These are phyloP conservation scores for Cyamopsis tetragonoloba DNA, from an alignment of 306 rosid species.

Conservation along the genomic window DNA sequence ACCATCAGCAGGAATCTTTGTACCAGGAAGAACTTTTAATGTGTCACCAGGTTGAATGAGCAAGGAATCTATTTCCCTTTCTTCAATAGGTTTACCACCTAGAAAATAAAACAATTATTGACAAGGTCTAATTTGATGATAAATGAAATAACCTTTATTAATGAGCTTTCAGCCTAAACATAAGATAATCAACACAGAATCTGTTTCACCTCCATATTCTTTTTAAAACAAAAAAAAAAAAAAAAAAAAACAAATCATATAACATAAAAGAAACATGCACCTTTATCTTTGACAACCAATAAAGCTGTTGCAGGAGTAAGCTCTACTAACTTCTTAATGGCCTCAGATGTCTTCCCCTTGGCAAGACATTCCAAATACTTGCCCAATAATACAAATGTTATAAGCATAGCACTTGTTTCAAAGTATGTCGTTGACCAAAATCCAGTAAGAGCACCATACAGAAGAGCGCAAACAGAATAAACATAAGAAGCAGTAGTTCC, in stretches of 20 bases:
- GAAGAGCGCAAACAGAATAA: slow-evolving; percentile 83
- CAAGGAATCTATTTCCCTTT: slow-evolving; percentile 80
- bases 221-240: no score
- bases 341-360: slow-evolving; percentile 91
- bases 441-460: slow-evolving; percentile 80
- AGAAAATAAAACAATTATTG: slow-evolving; percentile 7
- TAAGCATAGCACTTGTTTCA: slow-evolving; percentile 94
- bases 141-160: not conserved
- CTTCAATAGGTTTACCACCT: slow-evolving; percentile 61
- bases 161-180: not conserved
- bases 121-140: slow-evolving; percentile 7
- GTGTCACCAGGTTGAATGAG: slow-evolving; percentile 73
- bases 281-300: slow-evolving; percentile 66
- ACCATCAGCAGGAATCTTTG: slow-evolving; percentile 87
- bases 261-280: slow-evolving; percentile 31
- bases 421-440: slow-evolving; percentile 92
- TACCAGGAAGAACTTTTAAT: slow-evolving; percentile 80
- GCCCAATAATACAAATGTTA: slow-evolving; percentile 87
- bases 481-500: slow-evolving; percentile 87
- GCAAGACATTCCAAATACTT: slow-evolving; percentile 90
- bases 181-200: not conserved
- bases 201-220: not conserved
- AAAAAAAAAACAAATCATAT: slow-evolving; percentile 10
- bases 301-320: slow-evolving; percentile 81
- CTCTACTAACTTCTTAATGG: slow-evolving; percentile 85